Base-by-base conservation (phyloP, 108 stramenopile species). In the Nannochloropsis granulata region DNA sequence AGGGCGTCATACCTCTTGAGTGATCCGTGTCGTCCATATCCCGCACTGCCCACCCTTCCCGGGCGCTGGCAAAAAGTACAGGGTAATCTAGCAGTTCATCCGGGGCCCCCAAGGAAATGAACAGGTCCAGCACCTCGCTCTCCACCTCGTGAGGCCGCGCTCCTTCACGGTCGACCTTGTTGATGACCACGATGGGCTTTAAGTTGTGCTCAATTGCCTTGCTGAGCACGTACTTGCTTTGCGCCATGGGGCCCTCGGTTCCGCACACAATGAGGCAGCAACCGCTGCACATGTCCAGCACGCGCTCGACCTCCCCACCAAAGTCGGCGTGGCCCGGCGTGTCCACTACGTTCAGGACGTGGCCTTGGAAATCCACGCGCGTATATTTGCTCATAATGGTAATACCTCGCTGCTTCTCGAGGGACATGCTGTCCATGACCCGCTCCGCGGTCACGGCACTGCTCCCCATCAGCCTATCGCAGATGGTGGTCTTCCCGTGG, bases 271-370 rank as follows among this genome's bases (percentile, higher is more conserved):
- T 93, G 45, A 99, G 92, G 43, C 98, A 87, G 5, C 97, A 97
- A 78, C 96, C 99, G 84, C 98, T 97, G 79, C 94, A 94, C 98
- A 98, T 98, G 93, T 94, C 94, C 85, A 97, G 87, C 11, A 98
- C 94, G 78, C 98, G 96, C 91, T 99, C 96, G 24, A 98, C 98
- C 90, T 99, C 99, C 79, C 98, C 98, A 42, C 97, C 95, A 85
- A 99, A 98, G 86, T 99, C 99, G 7, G 96, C 93, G 88, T 98
- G 98, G 12, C 98, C 98, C 0, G 98, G 98, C 23, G 95, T 97
- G 89, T 96, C 95, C 23, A 95, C 93, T 89, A 97, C 93, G 84
- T 99, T 97, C 45, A 83, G 81, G 44, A 44, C 78, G 91, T 91
- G 25, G 89, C 91, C 9, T 92, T 93, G 16, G 92, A 92, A 95